These are phyloP conservation scores for Moniliophthora roreri DNA, from an alignment of 1,284 basidiomycete genomes.

Conservation along the genomic window DNA sequence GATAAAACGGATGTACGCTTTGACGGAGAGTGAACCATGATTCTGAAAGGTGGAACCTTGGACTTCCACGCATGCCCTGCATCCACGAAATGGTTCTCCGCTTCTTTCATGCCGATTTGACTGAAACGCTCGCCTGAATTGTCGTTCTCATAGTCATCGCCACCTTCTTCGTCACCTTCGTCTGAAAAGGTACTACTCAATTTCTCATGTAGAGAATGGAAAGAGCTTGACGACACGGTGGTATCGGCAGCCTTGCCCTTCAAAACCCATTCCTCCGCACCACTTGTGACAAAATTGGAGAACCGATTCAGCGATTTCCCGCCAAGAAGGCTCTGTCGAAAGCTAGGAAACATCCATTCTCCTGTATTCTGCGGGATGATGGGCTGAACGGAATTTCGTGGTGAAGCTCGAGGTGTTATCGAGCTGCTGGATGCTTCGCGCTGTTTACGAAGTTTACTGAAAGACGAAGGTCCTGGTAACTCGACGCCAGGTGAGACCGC, in stretches of 20 bases:
- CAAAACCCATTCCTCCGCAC: slow-evolving; percentile 79
- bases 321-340: slow-evolving; percentile 68
- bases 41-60: slow-evolving; percentile 68
- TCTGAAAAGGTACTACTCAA: slow-evolving; percentile 24
- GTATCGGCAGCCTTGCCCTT: slow-evolving; percentile 45
- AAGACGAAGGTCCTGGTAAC: slow-evolving; percentile 19
- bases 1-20: slow-evolving; percentile 66
- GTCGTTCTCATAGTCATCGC: slow-evolving; percentile 34
- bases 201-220: slow-evolving; percentile 20
- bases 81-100: slow-evolving; percentile 73
- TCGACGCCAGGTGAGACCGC: slow-evolving; percentile 45
- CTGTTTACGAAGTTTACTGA: slow-evolving; percentile 18
- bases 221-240: slow-evolving; percentile 15
- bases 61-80: slow-evolving; percentile 73
- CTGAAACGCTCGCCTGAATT: slow-evolving; percentile 23
- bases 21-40: slow-evolving; percentile 79
- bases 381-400: slow-evolving; percentile 35
- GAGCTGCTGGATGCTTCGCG: slow-evolving; percentile 46
- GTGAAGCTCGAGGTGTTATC: slow-evolving; percentile 54
- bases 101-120: slow-evolving; percentile 44
- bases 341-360: slow-evolving; percentile 73
- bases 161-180: slow-evolving; percentile 32
- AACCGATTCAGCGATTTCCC: slow-evolving; percentile 80
- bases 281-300: slow-evolving; percentile 81
- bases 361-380: slow-evolving; percentile 71